Base-by-base conservation (phyloP, 306 rosid species). In the Lathyrus oleraceus region DNA sequence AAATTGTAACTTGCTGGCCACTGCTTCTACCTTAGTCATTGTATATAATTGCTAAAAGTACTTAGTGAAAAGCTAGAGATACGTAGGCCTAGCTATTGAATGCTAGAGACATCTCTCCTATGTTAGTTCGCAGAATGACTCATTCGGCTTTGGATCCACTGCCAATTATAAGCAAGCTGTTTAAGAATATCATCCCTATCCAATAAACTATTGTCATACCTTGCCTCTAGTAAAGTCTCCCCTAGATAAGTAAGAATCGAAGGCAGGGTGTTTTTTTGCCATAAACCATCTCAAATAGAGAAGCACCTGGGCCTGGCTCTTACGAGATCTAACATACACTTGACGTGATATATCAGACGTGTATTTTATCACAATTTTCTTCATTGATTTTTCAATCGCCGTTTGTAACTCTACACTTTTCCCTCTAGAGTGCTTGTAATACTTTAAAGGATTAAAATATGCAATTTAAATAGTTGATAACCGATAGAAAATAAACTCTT, bases 401-500 rank as follows among this genome's bases (percentile, higher is more conserved):
- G 9, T 30, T 72, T 23, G 4, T 36, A 49, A 49, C 42, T 6
- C 11, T 38, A 10, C n/a, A 27, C 10, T 45, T 44, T 45, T 27
- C 40, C 57, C 57, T 44, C 70, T 14, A 13, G 16, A 39, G 52
- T 21, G 67, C 67, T 42, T 27, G 10, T 43, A 47, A 65, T 44
- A 13, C 54, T 43, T 44, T 65, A n/a, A 16, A 44, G 9, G 15
- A 47, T 30, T 8, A 27, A 66, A 28, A 27, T 47, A 57, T 21
- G 21, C 28, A 62, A 73, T 39, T 45, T 21, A 8, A 57, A 45
- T 21, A n/a, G 17, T 39, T 40, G 14, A 63, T 54, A 36, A 57
- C 28, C 15, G 40, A 27, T 57, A 28, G 12, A 63, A 48, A 66
- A 66, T 76, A 20, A 75, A 62, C 21, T 17, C 36, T n/a, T 54